Evolutionary conservation across 768 basidiomycete species (phyloP).

Genomic region (Leccinum ochraceum): DNA sequence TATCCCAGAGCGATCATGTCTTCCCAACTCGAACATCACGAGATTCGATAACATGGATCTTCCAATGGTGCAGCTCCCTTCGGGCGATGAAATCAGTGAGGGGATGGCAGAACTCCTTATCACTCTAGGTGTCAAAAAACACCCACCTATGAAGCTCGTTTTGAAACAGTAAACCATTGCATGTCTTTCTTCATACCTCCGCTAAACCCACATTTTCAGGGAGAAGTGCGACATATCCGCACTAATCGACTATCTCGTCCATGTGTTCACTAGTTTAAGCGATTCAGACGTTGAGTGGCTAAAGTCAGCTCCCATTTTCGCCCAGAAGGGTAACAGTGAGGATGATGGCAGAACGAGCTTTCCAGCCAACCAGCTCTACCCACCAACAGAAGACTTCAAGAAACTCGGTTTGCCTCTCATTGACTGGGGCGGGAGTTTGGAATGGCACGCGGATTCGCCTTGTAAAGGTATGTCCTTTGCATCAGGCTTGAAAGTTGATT

Average conservation of each 20-base stretch:
- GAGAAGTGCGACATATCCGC: not conserved
- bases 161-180: not conserved
- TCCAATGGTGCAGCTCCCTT: not conserved
- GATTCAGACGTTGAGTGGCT: not conserved
- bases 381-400: no score
- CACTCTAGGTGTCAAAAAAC: not conserved
- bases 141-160: not conserved
- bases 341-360: no score
- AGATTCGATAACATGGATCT: not conserved
- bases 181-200: not conserved
- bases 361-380: no score
- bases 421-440: no score
- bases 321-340: no score
- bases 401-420: no score
- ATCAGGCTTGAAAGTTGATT: no score
- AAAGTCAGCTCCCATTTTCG: not conserved
- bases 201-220: not conserved
- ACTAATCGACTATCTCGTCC: conserved; percentile 7
- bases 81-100: not conserved
- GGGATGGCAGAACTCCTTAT: not conserved
- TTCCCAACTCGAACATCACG: not conserved
- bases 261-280: not conserved
- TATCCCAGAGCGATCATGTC: not conserved
- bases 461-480: no score
- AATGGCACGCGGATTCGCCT: no score